These are phyloP conservation scores for Trichosporon faecale DNA, from an alignment of 1,284 basidiomycete genomes.

Conservation along the genomic window DNA sequence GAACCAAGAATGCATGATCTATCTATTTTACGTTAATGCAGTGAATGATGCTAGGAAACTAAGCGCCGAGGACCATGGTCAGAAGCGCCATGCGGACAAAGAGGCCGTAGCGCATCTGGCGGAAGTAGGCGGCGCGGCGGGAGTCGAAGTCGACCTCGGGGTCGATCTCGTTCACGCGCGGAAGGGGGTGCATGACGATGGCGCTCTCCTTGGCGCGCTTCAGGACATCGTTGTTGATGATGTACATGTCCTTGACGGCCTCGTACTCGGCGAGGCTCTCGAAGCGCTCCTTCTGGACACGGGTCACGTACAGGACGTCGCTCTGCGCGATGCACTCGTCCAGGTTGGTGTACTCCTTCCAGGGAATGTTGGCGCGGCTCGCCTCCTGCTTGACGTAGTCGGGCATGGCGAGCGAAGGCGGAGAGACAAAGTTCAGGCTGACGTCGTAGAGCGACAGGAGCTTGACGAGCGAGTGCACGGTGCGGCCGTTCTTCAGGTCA, in stretches of 20 bases:
- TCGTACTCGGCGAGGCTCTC: conserved; percentile 77
- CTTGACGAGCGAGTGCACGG: conserved; percentile 92
- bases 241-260: conserved; percentile 86
- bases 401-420: conserved; percentile 87
- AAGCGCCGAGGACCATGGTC: conserved; percentile 62
- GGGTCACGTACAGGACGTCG: conserved; percentile 97
- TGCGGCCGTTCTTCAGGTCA: conserved; percentile 97
- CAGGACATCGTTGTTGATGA: conserved; percentile 89
- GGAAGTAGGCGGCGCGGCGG: conserved; percentile 91
- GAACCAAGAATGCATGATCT: neutral
- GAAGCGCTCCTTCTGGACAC: conserved; percentile 95
- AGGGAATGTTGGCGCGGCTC: conserved; percentile 73
- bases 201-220: conserved; percentile 89
- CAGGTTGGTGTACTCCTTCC: conserved; percentile 76
- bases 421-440: conserved; percentile 93
- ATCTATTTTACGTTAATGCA: conserved; percentile 1
- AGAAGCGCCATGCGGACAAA: conserved; percentile 80
- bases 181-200: conserved; percentile 98
- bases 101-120: conserved; percentile 97
- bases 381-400: conserved; percentile 76
- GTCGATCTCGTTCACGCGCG: conserved; percentile 93
- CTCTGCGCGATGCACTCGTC: conserved; percentile 87
- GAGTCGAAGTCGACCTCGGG: conserved; percentile 97
- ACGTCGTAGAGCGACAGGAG: conserved; percentile 87
- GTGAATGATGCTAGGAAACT: conserved; percentile 2